These are phyloP conservation scores for Schizophyllum amplum DNA, from an alignment of 1,284 basidiomycete genomes.

Conservation along the genomic window DNA sequence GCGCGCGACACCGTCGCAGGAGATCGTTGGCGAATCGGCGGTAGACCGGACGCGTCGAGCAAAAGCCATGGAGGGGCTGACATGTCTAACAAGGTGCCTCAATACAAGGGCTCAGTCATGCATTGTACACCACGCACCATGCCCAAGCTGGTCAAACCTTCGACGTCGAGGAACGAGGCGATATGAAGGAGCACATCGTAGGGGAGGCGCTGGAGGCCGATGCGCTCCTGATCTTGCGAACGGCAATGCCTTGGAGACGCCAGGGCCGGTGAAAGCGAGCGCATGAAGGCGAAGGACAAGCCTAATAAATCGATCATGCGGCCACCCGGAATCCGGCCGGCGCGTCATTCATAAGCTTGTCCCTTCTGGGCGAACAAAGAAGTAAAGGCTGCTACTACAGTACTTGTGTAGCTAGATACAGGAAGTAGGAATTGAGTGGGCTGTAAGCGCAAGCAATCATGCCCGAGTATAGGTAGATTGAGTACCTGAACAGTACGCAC, in stretches of 20 bases:
- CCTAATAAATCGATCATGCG: too few species aligned
- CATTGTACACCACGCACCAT: slow-evolving; percentile 35
- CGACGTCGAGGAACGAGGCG: slow-evolving; percentile 42
- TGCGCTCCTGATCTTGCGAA: slow-evolving; percentile 3
- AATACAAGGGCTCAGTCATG: slow-evolving; percentile 36
- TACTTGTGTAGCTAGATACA: too few species aligned
- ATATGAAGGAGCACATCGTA: slow-evolving; percentile 66
- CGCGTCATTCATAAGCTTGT: too few species aligned
- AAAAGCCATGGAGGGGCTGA: slow-evolving; percentile 48
- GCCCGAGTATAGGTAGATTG: too few species aligned
- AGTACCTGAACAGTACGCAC: too few species aligned
- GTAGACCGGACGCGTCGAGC: slow-evolving; percentile 56
- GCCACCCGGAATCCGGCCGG: too few species aligned
- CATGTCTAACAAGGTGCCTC: slow-evolving; percentile 55
- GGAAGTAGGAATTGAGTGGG: too few species aligned
- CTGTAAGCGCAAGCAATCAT: too few species aligned
- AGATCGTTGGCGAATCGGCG: slow-evolving; percentile 52
- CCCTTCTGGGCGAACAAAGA: too few species aligned
- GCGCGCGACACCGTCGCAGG: slow-evolving; percentile 53
- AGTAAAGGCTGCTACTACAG: too few species aligned
- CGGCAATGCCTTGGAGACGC: background rate
- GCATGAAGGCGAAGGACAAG: background rate
- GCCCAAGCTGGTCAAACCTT: background rate
- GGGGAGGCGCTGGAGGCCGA: slow-evolving; percentile 42
- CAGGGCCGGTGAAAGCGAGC: background rate